Evolutionary conservation across 257 asterid genomes (phyloP).

Genomic region (Fraxinus excelsior): DNA sequence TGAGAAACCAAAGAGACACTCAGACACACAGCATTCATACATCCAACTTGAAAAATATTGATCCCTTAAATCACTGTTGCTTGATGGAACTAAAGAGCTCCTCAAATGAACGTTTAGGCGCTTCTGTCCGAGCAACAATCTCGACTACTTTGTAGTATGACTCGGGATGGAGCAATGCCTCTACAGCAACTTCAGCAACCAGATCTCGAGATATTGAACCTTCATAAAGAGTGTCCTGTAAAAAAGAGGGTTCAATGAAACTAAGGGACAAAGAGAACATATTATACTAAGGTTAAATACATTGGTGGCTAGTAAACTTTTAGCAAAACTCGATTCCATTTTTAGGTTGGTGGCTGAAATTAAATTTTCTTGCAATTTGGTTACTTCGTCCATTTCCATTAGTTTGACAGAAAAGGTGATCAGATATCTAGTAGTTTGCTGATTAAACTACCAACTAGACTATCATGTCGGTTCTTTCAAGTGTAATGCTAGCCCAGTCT

Average conservation of each 20-base stretch:
- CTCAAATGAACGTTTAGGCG: slow-evolving; percentile 69
- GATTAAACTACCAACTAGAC: too few relatives aligned
- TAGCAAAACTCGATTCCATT: too few relatives aligned
- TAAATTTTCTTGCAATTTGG: not conserved
- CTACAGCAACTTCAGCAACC: slow-evolving; percentile 92
- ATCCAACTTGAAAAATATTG: not conserved
- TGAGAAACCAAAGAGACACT: not conserved
- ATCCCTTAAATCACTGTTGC: slow-evolving; percentile 41
- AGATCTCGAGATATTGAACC: slow-evolving; percentile 94
- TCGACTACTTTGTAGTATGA: slow-evolving; percentile 84
- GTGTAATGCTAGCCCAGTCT: too few relatives aligned
- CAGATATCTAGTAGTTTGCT: too few relatives aligned
- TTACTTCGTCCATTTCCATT: not conserved
- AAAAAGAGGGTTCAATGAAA: slow-evolving; percentile 11
- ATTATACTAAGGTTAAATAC: not conserved
- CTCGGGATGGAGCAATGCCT: slow-evolving; percentile 74
- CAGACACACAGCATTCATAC: not conserved
- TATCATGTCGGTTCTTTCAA: too few relatives aligned
- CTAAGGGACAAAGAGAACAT: not conserved
- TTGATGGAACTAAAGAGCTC: slow-evolving; percentile 76
- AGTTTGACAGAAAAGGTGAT: not conserved
- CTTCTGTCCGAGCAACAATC: slow-evolving; percentile 76
- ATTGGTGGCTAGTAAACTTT: too few relatives aligned
- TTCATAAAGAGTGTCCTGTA: slow-evolving; percentile 76
- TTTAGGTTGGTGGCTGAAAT: too few relatives aligned